These are phyloP conservation scores for Chrysoporthe puriensis DNA, from an alignment of 2,329 filamentous ascomycete species.

Conservation along the genomic window DNA sequence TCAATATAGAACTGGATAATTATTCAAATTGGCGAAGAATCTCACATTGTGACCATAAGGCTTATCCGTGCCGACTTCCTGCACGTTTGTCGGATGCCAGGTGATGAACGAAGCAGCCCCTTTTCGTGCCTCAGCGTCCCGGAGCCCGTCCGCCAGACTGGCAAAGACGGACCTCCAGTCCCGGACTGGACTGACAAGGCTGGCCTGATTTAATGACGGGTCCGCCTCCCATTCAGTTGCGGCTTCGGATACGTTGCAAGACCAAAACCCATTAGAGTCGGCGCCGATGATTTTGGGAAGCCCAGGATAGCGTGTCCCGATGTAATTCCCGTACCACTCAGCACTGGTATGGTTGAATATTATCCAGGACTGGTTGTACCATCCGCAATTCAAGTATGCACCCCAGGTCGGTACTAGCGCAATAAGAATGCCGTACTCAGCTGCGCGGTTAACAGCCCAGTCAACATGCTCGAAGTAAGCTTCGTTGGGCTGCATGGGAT, in stretches of 20 bases:
- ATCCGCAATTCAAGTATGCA: slow-evolving; percentile 13
- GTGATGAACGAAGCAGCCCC: slow-evolving; percentile 2
- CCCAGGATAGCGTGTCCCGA: slow-evolving; percentile 8
- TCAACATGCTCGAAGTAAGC: slow-evolving; percentile 15
- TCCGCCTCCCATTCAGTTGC: neutral
- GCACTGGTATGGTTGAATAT: slow-evolving; percentile 14
- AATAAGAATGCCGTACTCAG: slow-evolving; percentile 10
- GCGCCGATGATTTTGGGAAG: slow-evolving; percentile 14
- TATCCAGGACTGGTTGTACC: neutral
- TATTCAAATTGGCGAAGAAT: neutral
- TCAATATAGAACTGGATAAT: neutral
- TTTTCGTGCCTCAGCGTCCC: neutral
- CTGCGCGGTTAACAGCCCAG: slow-evolving; percentile 2
- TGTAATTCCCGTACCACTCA: slow-evolving; percentile 11
- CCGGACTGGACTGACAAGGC: slow-evolving; percentile 5
- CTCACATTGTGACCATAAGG: slow-evolving; percentile 15
- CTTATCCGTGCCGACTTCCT: slow-evolving; percentile 5
- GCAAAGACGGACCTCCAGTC: slow-evolving; percentile 10
- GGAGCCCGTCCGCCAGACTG: slow-evolving; percentile 8
- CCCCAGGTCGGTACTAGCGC: slow-evolving; percentile 12
- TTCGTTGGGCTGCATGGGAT: slow-evolving; percentile 11
- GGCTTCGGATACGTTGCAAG: slow-evolving; percentile 5
- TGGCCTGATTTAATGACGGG: slow-evolving; percentile 6
- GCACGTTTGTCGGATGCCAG: slow-evolving; percentile 10
- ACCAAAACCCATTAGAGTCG: slow-evolving; percentile 14